A percentile compares a stretch with the other conserved stretches of the same genome.
These are phyloP conservation scores for Hippophae rhamnoides DNA, from an alignment of 306 rosid genomes.

Conservation along the genomic window DNA sequence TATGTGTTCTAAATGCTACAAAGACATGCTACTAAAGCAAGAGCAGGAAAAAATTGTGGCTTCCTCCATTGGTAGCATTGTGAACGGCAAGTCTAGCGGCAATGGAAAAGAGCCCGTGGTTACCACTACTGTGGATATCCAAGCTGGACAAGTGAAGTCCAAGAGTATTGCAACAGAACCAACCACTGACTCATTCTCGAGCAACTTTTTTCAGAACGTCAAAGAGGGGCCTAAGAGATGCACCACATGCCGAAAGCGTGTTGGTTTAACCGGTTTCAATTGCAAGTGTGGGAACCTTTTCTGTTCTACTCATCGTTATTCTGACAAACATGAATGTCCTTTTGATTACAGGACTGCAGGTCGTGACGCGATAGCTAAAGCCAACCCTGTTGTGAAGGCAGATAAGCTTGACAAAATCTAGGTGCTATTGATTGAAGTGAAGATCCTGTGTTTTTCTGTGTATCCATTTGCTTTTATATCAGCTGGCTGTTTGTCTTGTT, in stretches of 20 bases:
- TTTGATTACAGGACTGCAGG: conserved; percentile 51
- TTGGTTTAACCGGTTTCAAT: conserved; percentile 67
- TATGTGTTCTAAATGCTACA: conserved; percentile 82
- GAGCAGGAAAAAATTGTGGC: conserved; percentile 57
- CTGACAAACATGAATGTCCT: conserved; percentile 58
- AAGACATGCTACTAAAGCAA: conserved; percentile 60
- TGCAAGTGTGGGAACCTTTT: conserved; percentile 66
- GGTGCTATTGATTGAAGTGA: conserved; percentile 16
- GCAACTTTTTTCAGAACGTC: conserved; percentile 32
- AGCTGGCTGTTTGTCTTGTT: conserved; percentile 27
- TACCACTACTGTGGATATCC: conserved; percentile 24
- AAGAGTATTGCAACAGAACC: conserved; percentile 21
- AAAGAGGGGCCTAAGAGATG: conserved; percentile 51
- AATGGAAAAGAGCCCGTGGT: conserved; percentile 32
- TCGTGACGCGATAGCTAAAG: conserved; percentile 62
- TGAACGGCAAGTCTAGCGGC: conserved; percentile 34
- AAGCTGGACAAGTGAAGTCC: conserved; percentile 26
- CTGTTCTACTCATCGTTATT: conserved; percentile 57
- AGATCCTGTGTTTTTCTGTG: conserved; percentile 23
- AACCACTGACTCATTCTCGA: conserved; percentile 28
- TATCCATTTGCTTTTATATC: conserved; percentile 28
- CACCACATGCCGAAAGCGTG: conserved; percentile 53
- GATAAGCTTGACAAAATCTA: conserved; percentile 73
- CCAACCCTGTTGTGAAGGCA: conserved; percentile 70
- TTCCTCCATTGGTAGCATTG: conserved; percentile 55